Percentiles rank a stretch among this genome's conserved stretches.
These are phyloP conservation scores for Crithidia acanthocephali DNA, from an alignment of 208 protist species.

Conservation along the genomic window DNA sequence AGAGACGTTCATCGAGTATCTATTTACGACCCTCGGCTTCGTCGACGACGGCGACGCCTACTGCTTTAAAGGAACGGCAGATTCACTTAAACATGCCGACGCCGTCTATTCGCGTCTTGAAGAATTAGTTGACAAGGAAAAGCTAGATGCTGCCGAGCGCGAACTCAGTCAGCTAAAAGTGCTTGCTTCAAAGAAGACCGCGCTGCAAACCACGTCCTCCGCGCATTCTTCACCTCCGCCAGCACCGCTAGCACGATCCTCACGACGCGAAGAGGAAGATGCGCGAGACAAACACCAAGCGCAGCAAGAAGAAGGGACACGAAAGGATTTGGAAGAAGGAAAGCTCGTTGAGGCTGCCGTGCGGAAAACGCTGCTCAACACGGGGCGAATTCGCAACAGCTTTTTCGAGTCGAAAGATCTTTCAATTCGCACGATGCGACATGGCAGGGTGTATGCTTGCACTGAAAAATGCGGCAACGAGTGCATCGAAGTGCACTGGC, in stretches of 20 bases:
- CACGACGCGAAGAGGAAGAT: not conserved
- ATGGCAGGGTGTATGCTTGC: conserved; percentile 80
- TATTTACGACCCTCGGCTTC: conserved; percentile 67
- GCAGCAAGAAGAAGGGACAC: conserved; percentile 1
- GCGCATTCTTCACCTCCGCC: not conserved
- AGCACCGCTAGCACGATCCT: not conserved
- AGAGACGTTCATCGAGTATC: conserved; percentile 35
- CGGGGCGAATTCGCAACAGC: conserved; percentile 72
- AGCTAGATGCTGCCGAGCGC: conserved; percentile 2
- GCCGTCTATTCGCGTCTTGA: conserved; percentile 58
- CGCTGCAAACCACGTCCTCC: conserved; percentile 1
- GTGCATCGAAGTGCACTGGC: conserved; percentile 86
- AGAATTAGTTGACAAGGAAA: conserved; percentile 33
- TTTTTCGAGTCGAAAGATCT: conserved; percentile 84
- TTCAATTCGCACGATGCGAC: conserved; percentile 58
- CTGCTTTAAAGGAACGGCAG: conserved; percentile 47
- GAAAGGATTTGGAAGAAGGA: conserved; percentile 20
- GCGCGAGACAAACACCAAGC: not conserved
- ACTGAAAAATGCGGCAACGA: conserved; percentile 63
- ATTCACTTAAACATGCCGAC: conserved; percentile 51
- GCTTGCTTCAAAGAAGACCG: conserved; percentile 13
- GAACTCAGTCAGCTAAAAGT: conserved; percentile 12
- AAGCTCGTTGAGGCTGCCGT: conserved; percentile 27
- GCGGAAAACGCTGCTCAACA: conserved; percentile 69
- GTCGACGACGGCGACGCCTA: conserved; percentile 35